phyloP scores from a whole-genome alignment of 2,329 filamentous ascomycete species.

The Lanzia echinophila region DNA sequence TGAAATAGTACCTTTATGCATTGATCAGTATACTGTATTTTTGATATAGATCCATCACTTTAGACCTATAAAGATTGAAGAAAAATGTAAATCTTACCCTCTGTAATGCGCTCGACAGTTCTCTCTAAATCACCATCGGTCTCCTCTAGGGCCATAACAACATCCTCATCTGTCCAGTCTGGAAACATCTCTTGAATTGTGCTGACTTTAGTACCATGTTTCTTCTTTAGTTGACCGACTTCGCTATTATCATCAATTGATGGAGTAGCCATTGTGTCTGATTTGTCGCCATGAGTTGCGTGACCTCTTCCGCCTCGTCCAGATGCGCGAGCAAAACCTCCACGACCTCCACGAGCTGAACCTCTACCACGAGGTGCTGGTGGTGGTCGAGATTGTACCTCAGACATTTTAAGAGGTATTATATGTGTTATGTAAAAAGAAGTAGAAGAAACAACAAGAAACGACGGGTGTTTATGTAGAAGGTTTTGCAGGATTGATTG shows the following conservation, averaged over 20 bases:
- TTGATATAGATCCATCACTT: neutral
- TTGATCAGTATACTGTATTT: constrained; percentile 2
- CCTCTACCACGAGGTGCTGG: constrained; percentile 86
- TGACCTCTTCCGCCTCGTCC: constrained; percentile 61
- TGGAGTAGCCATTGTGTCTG: constrained; percentile 50
- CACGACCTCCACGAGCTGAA: constrained; percentile 78
- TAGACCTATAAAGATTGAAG: neutral
- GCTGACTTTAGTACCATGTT: constrained; percentile 71
- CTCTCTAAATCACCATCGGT: constrained; percentile 70
- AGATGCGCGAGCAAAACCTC: constrained; percentile 63
- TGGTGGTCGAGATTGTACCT: constrained; percentile 81
- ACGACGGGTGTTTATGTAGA: constrained; percentile 13
- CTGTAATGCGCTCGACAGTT: constrained; percentile 71
- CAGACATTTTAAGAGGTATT: constrained; percentile 57
- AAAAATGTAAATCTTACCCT: constrained; percentile 48
- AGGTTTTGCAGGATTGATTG: too few species aligned
- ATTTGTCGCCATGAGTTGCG: constrained; percentile 68
- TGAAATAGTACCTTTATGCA: constrained; percentile 59
- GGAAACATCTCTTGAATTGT: constrained; percentile 90
- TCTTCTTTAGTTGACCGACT: constrained; percentile 85
- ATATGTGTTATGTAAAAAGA: constrained; percentile 19
- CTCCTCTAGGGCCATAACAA: constrained; percentile 89
- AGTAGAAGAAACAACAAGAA: constrained; percentile 19
- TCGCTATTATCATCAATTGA: constrained; percentile 77
- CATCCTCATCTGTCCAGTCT: constrained; percentile 91